Conservation (phyloP, 768 basidiomycete species). For the Infundibulicybe gibba region DNA sequence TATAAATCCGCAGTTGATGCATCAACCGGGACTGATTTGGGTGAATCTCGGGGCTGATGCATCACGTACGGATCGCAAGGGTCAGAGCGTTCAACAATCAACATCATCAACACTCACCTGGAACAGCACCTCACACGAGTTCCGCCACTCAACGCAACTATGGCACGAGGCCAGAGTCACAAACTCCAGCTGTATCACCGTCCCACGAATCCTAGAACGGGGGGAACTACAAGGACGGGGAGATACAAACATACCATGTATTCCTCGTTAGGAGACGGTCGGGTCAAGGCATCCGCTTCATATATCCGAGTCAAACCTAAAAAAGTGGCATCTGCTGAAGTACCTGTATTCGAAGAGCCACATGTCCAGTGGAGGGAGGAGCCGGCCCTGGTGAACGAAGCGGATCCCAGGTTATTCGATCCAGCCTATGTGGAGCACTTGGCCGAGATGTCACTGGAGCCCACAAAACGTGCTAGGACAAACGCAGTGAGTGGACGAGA, state of each 20-base stretch:
- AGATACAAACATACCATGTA: background rate
- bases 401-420: background rate
- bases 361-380: background rate
- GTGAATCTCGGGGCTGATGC: no score
- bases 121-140: no score
- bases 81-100: no score
- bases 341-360: background rate
- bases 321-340: background rate
- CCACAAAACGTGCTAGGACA: background rate
- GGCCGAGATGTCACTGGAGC: background rate
- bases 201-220: no score
- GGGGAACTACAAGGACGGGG: no score
- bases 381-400: background rate
- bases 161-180: no score
- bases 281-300: background rate
- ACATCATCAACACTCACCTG: no score
- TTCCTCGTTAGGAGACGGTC: background rate
- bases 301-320: background rate
- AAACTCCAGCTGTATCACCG: no score
- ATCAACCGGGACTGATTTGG: no score
- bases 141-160: no score
- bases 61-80: no score
- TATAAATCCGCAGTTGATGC: no score
- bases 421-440: background rate
- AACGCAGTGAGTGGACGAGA: background rate